phyloP scores from a whole-genome alignment of 768 basidiomycete species.

The Dioszegia crocea region DNA sequence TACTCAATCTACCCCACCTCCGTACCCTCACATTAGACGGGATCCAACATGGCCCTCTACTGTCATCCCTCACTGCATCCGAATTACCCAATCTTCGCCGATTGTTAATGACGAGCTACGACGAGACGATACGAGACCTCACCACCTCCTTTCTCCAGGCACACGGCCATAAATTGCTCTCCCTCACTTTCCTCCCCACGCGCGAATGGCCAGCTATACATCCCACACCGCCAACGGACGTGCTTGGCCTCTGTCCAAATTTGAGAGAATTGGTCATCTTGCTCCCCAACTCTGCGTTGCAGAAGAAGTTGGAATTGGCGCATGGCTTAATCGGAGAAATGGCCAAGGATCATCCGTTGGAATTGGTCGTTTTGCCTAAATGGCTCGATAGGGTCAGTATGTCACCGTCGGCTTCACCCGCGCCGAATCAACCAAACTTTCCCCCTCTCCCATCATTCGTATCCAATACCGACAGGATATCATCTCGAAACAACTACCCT shows the following conservation, averaged over 20 bases:
- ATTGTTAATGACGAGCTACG: slow-evolving; percentile 32
- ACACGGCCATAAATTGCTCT: slow-evolving; percentile 36
- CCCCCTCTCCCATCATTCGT: not conserved
- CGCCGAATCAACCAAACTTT: not conserved
- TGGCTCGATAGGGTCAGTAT: slow-evolving; percentile 20
- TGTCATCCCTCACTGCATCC: slow-evolving; percentile 25
- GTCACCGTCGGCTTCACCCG: slow-evolving; percentile 15
- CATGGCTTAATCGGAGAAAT: not conserved
- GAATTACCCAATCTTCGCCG: slow-evolving; percentile 31
- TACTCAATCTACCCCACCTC: slow-evolving; percentile 27
- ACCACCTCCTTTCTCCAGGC: slow-evolving; percentile 27
- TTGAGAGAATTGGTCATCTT: slow-evolving; percentile 29
- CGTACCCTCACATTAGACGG: slow-evolving; percentile 36
- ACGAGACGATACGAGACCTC: slow-evolving; percentile 16
- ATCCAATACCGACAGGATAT: not conserved
- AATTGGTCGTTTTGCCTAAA: slow-evolving; percentile 29
- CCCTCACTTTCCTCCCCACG: slow-evolving; percentile 34
- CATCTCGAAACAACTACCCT: not conserved
- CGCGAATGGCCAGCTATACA: slow-evolving; percentile 32
- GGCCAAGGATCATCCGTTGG: slow-evolving; percentile 25
- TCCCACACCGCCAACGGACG: slow-evolving; percentile 23
- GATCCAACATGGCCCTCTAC: slow-evolving; percentile 24
- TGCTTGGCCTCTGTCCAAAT: slow-evolving; percentile 30
- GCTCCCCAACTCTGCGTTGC: slow-evolving; percentile 16
- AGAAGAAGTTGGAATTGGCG: slow-evolving; percentile 13